Conservation (phyloP, 805 yeast species). For the Candida ovalis region DNA sequence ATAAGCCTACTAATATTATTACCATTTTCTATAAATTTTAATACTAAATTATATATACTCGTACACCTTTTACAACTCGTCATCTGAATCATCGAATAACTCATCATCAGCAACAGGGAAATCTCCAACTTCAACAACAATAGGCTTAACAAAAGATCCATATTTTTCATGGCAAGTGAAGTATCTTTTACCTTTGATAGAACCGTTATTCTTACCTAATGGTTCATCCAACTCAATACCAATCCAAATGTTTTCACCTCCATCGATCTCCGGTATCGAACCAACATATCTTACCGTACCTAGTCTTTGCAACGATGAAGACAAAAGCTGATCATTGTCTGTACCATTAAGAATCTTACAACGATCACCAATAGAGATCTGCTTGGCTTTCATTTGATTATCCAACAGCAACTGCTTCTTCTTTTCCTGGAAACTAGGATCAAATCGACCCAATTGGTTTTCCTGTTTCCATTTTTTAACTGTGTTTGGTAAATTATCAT, state of each 20-base stretch:
- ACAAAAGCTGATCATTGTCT: neutral
- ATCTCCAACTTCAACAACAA: conserved; percentile 59
- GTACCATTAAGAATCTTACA: conserved; percentile 39
- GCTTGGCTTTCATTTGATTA: conserved; percentile 31
- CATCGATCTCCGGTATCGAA: conserved; percentile 53
- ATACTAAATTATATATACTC: neutral
- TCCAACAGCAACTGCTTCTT: conserved; percentile 20
- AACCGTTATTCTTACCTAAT: conserved; percentile 81
- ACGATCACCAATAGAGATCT: conserved; percentile 46
- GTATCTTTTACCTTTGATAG: conserved; percentile 54
- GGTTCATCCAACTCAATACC: conserved; percentile 88
- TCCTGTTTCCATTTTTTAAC: conserved; percentile 22
- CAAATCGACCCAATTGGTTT: conserved; percentile 68
- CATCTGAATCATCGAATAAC: conserved; percentile 2
- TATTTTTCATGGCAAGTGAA: conserved; percentile 54
- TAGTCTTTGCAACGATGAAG: conserved; percentile 43
- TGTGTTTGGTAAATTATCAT: neutral
- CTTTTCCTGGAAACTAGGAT: conserved; percentile 42
- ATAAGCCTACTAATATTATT: conserved; percentile 1
- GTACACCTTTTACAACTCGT: neutral
- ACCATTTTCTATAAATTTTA: neutral
- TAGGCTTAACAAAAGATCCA: conserved; percentile 79
- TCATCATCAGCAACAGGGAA: conserved; percentile 50
- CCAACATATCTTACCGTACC: conserved; percentile 78
- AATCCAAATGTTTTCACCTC: conserved; percentile 55